Base-by-base conservation (phyloP, 352 stramenopile genomes). In the Halophytophthora batemanensis region DNA sequence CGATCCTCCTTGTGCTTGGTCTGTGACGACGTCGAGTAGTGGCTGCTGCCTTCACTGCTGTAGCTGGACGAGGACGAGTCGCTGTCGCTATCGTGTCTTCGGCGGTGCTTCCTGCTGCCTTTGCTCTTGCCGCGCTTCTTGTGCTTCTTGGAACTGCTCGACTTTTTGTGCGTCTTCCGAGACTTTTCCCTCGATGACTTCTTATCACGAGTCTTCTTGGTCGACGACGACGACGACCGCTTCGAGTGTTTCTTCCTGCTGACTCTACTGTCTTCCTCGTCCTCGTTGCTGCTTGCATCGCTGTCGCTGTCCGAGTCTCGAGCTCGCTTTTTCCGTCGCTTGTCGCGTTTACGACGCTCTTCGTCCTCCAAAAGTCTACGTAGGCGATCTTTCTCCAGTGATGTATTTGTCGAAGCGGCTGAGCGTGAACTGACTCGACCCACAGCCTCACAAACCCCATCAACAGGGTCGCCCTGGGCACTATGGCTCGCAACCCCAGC, bases 281-380 rank as follows among this genome's bases (percentile, higher is more conserved):
- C 44, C 6, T 41, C 29, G 21, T 22, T 2, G 2, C 33, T 38
- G 11, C 33, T 17, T n/a, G n/a, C 37, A 2, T 54, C 44, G 8
- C 36, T 22, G 21, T 22, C 4, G 2, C 33, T 38, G 11, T 13
- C 10, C 33, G 33, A 38, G 10, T 38, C 11, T 38, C 15, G 33
- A 2, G 33, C 11, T 17, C 33, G 33, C 15, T 38, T 38, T 13
- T 38, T 38, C 15, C 36, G 42, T 21, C 28, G 19, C 13, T 33
- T 18, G 40, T 25, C 25, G 8, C 28, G 46, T 18, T 38, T 38
- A 2, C 44, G 43, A 29, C 45, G 45, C 29, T 58, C 53, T 21
- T 77, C 66, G 37, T 71, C 59, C 38, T 79, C 69, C 1, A 76
- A 25, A 17, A 78, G 36, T 6, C 18, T 34, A 6, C 62, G 69